Evolutionary conservation across 306 rosid species (phyloP).

Genomic region (Gynostemma pentaphyllum): DNA sequence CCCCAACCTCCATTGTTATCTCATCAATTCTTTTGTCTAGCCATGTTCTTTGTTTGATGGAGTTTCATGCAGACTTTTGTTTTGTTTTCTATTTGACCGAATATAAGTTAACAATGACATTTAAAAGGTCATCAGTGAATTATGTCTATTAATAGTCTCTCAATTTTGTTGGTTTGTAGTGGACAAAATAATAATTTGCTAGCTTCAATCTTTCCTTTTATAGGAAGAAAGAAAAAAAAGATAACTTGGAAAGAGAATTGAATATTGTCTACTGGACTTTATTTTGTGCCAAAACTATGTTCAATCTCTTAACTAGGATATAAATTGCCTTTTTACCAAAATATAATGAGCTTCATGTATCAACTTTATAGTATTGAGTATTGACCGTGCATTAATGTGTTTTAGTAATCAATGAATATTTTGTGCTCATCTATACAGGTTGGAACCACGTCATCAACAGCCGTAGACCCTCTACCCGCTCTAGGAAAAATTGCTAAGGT

Average conservation of each 20-base stretch:
- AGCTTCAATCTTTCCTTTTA: neutral
- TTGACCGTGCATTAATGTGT: neutral
- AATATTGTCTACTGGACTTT: neutral
- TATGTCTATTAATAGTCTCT: neutral
- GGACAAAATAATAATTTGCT: neutral
- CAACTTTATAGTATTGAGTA: neutral
- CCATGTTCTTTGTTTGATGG: neutral
- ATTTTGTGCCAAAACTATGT: neutral
- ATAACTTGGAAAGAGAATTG: neutral
- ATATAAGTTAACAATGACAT: neutral
- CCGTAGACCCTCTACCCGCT: conserved; percentile 69
- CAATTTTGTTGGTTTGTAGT: neutral
- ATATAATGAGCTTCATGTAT: neutral
- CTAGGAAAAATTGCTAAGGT: conserved; percentile 71
- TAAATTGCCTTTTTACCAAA: neutral
- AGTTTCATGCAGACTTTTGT: neutral
- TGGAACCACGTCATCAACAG: conserved; percentile 93
- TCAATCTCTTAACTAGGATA: neutral
- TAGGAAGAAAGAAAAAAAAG: neutral
- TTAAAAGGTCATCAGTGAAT: neutral
- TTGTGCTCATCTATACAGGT: conserved; percentile 34
- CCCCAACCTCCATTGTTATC: neutral
- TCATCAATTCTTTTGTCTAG: neutral
- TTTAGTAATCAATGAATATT: neutral
- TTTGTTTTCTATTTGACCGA: neutral